These are phyloP conservation scores for Stagonosporopsis chrysanthemi DNA, from an alignment of 2,329 filamentous ascomycete genomes.

Conservation along the genomic window DNA sequence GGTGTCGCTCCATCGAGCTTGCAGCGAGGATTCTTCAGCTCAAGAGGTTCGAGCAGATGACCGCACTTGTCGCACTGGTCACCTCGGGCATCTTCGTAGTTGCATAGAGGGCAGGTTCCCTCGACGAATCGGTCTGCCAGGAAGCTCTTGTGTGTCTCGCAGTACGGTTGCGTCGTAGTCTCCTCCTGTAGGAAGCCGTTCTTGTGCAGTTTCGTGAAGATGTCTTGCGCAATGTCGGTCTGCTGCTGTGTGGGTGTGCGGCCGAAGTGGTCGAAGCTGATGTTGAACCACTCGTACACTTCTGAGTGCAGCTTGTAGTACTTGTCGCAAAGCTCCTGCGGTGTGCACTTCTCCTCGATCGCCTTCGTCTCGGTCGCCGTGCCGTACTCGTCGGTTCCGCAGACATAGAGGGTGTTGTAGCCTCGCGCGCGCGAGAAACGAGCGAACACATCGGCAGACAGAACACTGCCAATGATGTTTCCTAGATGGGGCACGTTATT, in stretches of 20 bases:
- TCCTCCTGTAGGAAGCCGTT: slow-evolving; percentile 90
- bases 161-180: slow-evolving; percentile 89
- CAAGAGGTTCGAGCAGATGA: slow-evolving; percentile 57
- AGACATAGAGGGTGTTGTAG: slow-evolving; percentile 82
- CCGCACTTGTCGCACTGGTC: slow-evolving; percentile 63
- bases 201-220: slow-evolving; percentile 85
- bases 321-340: slow-evolving; percentile 86
- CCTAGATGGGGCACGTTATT: slow-evolving; percentile 78
- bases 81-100: slow-evolving; percentile 60
- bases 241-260: slow-evolving; percentile 89
- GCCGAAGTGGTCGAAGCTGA: slow-evolving; percentile 93
- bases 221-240: slow-evolving; percentile 90
- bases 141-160: slow-evolving; percentile 67
- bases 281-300: slow-evolving; percentile 96
- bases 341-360: slow-evolving; percentile 83
- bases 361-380: slow-evolving; percentile 97
- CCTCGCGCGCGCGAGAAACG: slow-evolving; percentile 81
- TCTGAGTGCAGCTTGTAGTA: slow-evolving; percentile 90
- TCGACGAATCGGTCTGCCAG: slow-evolving; percentile 73
- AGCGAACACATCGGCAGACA: slow-evolving; percentile 83
- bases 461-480: slow-evolving; percentile 61
- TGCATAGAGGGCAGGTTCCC: slow-evolving; percentile 77
- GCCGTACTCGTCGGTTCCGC: slow-evolving; percentile 92
- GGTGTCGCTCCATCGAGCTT: slow-evolving; percentile 88
- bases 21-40: slow-evolving; percentile 71